A percentile compares a stretch with the other conserved stretches of the same genome.
phyloP scores from a whole-genome alignment of 495 filamentous ascomycete genomes.

The Staphylotrichum longicolle region DNA sequence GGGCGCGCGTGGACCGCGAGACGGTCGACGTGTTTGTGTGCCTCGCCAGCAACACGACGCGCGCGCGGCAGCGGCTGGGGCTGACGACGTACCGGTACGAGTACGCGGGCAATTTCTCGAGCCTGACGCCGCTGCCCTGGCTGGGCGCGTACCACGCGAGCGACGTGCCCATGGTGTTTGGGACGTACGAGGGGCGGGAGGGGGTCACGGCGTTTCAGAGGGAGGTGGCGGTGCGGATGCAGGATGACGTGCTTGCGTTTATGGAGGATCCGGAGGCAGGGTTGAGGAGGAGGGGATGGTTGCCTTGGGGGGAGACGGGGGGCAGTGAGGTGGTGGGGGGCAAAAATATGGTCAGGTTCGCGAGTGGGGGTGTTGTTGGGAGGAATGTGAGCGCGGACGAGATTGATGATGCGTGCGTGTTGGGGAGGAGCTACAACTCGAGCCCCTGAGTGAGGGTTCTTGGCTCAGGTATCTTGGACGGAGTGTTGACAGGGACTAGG shows the following conservation, averaged over 20 bases:
- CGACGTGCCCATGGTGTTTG: slow-evolving; percentile 49
- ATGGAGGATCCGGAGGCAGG: slow-evolving; percentile 43
- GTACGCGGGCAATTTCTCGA: slow-evolving; percentile 50
- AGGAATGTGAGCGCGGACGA: slow-evolving; percentile 22
- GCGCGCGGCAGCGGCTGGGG: slow-evolving; percentile 21
- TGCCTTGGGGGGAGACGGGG: slow-evolving; percentile 18
- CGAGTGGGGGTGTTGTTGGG: slow-evolving; percentile 7
- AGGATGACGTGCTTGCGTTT: slow-evolving; percentile 46
- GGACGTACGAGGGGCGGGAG: slow-evolving; percentile 35
- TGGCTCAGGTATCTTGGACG: no score
- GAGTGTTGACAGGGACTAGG: no score
- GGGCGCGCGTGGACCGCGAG: slow-evolving; percentile 32
- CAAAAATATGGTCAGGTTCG: slow-evolving; percentile 26
- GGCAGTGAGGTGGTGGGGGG: background rate
- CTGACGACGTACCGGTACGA: slow-evolving; percentile 51
- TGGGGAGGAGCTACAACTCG: slow-evolving; percentile 22
- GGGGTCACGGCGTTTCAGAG: slow-evolving; percentile 36
- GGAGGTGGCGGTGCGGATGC: slow-evolving; percentile 41
- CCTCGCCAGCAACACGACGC: slow-evolving; percentile 38
- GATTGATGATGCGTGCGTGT: slow-evolving; percentile 25
- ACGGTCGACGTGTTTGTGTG: slow-evolving; percentile 39
- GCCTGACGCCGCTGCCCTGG: slow-evolving; percentile 42
- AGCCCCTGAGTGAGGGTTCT: slow-evolving; percentile 11
- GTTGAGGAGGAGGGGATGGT: slow-evolving; percentile 26
- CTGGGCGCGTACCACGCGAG: slow-evolving; percentile 53